Conservation (phyloP, 768 basidiomycete species). For the Mrakia frigida region DNA sequence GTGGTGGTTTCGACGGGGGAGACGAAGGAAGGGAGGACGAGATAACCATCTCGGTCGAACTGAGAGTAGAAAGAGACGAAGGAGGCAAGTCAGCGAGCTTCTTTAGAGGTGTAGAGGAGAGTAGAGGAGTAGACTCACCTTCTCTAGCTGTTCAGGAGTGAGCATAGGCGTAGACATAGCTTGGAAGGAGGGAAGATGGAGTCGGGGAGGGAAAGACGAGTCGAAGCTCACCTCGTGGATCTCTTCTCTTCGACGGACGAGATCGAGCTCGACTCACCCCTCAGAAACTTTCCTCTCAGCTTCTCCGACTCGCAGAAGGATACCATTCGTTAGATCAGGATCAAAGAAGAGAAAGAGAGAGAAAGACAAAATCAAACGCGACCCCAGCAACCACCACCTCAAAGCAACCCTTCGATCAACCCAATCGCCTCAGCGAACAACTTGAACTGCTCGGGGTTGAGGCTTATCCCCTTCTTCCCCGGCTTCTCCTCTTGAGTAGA, state of each 20-base stretch:
- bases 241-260: neutral
- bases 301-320: neutral
- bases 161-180: constrained; percentile 1
- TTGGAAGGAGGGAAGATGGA: neutral
- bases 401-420: neutral
- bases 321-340: neutral
- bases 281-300: neutral
- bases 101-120: neutral
- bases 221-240: neutral
- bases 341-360: neutral
- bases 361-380: neutral
- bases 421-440: neutral
- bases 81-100: neutral
- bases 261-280: neutral
- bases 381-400: neutral
- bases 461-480: constrained; percentile 7
- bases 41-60: constrained; percentile 49
- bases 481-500: neutral
- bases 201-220: neutral
- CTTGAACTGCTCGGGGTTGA: neutral
- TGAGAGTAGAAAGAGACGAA: neutral
- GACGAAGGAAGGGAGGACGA: constrained; percentile 71
- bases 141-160: constrained; percentile 20
- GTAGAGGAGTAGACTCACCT: neutral
- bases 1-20: constrained; percentile 53